Conservation (phyloP, 306 rosid genomes). For the Gynostemma pentaphyllum region DNA sequence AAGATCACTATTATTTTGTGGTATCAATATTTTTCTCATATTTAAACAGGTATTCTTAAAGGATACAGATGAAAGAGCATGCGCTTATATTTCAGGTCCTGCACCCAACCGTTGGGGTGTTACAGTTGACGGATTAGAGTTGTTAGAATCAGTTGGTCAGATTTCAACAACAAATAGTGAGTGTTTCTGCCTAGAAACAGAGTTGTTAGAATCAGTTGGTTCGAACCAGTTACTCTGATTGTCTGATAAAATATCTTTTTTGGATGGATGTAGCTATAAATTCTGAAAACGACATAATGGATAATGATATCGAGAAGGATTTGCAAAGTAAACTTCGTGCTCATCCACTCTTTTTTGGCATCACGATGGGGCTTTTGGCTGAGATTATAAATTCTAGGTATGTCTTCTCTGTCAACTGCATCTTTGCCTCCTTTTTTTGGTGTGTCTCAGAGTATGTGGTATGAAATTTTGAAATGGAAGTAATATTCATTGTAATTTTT, state of each 20-base stretch:
- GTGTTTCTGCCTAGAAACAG: constrained; percentile 16
- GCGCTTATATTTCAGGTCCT: constrained; percentile 98
- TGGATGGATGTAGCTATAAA: constrained; percentile 32
- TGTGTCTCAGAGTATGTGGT: background rate
- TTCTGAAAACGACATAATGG: constrained; percentile 24
- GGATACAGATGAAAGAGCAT: constrained; percentile 97
- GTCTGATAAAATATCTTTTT: constrained; percentile 1
- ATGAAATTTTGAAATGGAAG: too few species aligned
- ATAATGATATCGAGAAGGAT: constrained; percentile 21
- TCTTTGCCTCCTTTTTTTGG: background rate
- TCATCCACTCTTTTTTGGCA: constrained; percentile 93
- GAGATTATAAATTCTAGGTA: constrained; percentile 98
- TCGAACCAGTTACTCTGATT: background rate
- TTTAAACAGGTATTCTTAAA: constrained; percentile 68
- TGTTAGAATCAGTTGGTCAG: constrained; percentile 39
- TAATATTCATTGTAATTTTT: too few species aligned
- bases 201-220: too few species aligned
- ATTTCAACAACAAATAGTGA: constrained; percentile 38
- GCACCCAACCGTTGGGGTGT: constrained; percentile 99
- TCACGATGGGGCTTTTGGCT: constrained; percentile 91
- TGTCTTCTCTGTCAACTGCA: constrained; percentile 16
- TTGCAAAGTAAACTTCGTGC: constrained; percentile 39
- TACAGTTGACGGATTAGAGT: constrained; percentile 65
- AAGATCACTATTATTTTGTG: background rate
- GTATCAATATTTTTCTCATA: constrained; percentile 4